These are phyloP conservation scores for Cryptococcus hybrid DNA, from an alignment of 1,284 basidiomycete species.

Conservation along the genomic window DNA sequence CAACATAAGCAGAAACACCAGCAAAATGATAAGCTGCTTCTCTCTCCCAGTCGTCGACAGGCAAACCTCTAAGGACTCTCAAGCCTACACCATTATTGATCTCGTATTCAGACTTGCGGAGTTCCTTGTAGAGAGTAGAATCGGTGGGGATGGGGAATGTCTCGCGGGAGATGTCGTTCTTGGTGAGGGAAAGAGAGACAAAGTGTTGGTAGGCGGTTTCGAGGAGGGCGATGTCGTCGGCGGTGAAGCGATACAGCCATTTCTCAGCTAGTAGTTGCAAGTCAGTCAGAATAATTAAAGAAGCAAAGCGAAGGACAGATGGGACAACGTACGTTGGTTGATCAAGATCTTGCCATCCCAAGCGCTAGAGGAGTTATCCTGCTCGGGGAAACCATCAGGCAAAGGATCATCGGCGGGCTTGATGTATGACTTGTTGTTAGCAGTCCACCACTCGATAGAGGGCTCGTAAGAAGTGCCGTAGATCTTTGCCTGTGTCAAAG, in stretches of 20 bases:
- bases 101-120: conserved; percentile 12
- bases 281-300: background rate
- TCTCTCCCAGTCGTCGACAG: conserved; percentile 19
- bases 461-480: conserved; percentile 25
- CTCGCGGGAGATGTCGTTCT: conserved; percentile 14
- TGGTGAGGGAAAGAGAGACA: conserved; percentile 13
- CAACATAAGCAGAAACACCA: conserved; percentile 24
- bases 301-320: background rate
- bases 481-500: conserved; percentile 7
- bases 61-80: conserved; percentile 24
- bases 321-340: conserved; percentile 20
- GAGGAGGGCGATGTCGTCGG: conserved; percentile 17
- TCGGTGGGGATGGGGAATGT: conserved; percentile 24
- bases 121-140: conserved; percentile 13
- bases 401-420: conserved; percentile 19
- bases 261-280: conserved; percentile 16
- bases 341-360: conserved; percentile 28
- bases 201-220: conserved; percentile 24
- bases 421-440: conserved; percentile 17
- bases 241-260: conserved; percentile 24
- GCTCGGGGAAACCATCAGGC: conserved; percentile 21
- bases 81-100: conserved; percentile 25
- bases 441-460: conserved; percentile 19
- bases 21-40: conserved; percentile 24
- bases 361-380: conserved; percentile 10